Conservation (phyloP, 345 rosid species). For the Orychophragmus violaceus region DNA sequence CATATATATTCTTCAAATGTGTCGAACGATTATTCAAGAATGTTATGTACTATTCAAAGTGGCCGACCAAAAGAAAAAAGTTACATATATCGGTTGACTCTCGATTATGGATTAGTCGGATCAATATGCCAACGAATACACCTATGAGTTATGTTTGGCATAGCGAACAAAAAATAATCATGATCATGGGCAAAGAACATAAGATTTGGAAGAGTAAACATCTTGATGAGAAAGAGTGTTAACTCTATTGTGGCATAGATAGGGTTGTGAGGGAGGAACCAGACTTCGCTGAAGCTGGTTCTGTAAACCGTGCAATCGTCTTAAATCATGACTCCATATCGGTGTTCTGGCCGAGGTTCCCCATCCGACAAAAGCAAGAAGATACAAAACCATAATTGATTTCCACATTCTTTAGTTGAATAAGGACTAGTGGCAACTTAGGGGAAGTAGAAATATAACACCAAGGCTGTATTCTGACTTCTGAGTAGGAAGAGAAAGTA, state of each 20-base stretch:
- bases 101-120: neutral
- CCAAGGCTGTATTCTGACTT: neutral
- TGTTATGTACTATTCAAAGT: neutral
- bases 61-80: neutral
- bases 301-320: neutral
- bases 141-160: neutral
- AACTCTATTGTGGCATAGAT: conserved; percentile 47
- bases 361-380: conserved; percentile 4
- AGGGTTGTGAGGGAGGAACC: conserved; percentile 64
- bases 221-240: conserved; percentile 17
- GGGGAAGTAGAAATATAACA: neutral
- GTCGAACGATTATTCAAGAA: neutral
- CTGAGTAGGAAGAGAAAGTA: neutral
- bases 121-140: neutral
- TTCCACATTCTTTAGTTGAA: conserved; percentile 19
- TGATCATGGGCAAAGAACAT: conserved; percentile 37
- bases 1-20: neutral
- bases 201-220: conserved; percentile 14
- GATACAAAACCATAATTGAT: neutral
- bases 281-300: conserved; percentile 44
- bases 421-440: neutral
- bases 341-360: neutral
- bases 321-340: conserved; percentile 4
- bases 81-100: neutral
- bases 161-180: neutral